phyloP scores from a whole-genome alignment of 2,329 filamentous ascomycete species.

The Arthrobotrys sphaeroides region DNA sequence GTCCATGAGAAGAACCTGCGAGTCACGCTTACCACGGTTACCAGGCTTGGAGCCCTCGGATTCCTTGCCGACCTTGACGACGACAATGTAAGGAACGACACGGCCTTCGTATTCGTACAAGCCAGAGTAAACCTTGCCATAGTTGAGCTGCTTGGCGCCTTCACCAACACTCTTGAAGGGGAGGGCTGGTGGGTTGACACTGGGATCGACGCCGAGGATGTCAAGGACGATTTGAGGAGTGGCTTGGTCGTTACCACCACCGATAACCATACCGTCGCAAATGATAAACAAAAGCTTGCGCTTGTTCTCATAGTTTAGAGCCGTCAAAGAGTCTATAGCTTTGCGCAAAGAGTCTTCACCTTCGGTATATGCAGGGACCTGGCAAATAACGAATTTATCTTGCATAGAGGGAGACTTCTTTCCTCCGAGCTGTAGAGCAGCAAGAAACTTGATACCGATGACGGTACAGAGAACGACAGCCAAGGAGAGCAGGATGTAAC shows the following conservation, averaged over 20 bases:
- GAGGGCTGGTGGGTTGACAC: conserved; percentile 91
- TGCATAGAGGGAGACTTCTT: conserved; percentile 89
- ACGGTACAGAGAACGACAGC: conserved; percentile 83
- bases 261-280: conserved; percentile 96
- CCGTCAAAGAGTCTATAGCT: conserved; percentile 91
- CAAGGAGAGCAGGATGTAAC: conserved; percentile 87
- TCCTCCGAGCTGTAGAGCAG: conserved; percentile 90
- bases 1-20: conserved; percentile 92
- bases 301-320: conserved; percentile 97
- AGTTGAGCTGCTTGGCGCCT: conserved; percentile 92
- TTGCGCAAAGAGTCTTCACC: conserved; percentile 94
- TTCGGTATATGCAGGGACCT: conserved; percentile 97
- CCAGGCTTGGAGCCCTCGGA: conserved; percentile 95
- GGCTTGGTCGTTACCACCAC: conserved; percentile 92
- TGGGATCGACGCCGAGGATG: conserved; percentile 95
- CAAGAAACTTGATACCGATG: conserved; percentile 86
- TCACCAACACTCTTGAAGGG: conserved; percentile 92
- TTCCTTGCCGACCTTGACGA: conserved; percentile 97
- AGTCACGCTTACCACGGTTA: conserved; percentile 98
- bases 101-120: conserved; percentile 89
- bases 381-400: conserved; percentile 98
- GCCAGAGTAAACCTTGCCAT: conserved; percentile 97
- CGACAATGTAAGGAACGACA: conserved; percentile 92
- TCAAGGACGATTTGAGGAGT: conserved; percentile 98
- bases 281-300: conserved; percentile 95